Evolutionary conservation across 1,284 basidiomycete genomes (phyloP).

Genomic region (Puccinia hordei): DNA sequence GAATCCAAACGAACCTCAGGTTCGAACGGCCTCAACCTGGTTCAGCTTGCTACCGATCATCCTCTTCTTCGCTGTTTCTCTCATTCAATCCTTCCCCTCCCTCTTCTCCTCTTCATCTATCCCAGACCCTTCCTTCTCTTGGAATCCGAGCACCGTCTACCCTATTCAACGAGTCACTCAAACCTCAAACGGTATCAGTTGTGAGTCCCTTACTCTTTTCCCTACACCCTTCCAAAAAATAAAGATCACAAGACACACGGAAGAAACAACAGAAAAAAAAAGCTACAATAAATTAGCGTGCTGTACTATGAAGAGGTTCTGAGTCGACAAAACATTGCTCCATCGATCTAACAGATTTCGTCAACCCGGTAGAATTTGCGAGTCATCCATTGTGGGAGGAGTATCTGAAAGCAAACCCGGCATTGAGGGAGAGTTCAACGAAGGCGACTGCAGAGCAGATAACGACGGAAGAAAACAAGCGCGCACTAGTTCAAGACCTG

Average conservation of each 20-base stretch:
- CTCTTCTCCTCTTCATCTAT: conserved; percentile 69
- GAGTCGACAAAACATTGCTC: conserved; percentile 68
- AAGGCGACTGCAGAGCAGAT: background rate
- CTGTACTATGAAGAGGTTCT: conserved; percentile 53
- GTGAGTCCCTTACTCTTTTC: conserved; percentile 35
- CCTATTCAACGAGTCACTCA: conserved; percentile 55
- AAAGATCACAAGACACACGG: conserved; percentile 51
- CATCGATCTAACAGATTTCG: conserved; percentile 67
- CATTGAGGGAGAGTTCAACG: conserved; percentile 15
- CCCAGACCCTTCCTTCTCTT: conserved; percentile 80
- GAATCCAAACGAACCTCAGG: conserved; percentile 16
- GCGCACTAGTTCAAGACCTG: conserved; percentile 14
- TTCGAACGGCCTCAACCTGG: conserved; percentile 59
- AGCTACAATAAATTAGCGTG: background rate
- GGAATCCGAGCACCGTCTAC: conserved; percentile 62
- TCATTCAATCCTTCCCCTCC: conserved; percentile 79
- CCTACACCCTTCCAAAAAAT: background rate
- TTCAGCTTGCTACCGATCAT: conserved; percentile 84
- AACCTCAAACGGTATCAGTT: conserved; percentile 7
- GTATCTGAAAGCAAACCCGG: conserved; percentile 53
- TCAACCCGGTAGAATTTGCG: conserved; percentile 77
- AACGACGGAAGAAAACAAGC: conserved; percentile 19
- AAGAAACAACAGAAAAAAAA: conserved; percentile 52
- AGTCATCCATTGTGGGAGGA: conserved; percentile 67
- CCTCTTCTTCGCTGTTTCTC: conserved; percentile 77